Conservation (phyloP, 108 stramenopile genomes). For the Fragilaria crotonensis region DNA sequence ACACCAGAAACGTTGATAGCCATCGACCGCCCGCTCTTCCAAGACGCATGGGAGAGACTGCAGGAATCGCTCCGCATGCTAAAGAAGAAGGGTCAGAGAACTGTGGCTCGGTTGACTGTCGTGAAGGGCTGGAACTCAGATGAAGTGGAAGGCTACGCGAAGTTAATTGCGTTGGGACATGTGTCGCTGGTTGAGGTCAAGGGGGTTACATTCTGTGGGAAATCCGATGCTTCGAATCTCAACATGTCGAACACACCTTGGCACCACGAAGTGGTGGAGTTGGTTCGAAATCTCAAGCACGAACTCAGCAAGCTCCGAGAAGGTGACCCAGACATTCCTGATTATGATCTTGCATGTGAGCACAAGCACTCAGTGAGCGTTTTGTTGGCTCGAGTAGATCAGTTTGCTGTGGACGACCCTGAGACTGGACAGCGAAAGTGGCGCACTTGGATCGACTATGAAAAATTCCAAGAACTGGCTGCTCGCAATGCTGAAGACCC, state of each 20-base stretch:
- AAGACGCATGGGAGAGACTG: constrained; percentile 94
- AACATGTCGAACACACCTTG: constrained; percentile 95
- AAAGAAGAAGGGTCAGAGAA: constrained; percentile 86
- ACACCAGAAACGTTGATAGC: constrained; percentile 87
- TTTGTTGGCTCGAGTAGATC: constrained; percentile 86
- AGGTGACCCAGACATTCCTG: constrained; percentile 45
- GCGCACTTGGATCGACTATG: constrained; percentile 97
- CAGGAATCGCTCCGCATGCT: constrained; percentile 56
- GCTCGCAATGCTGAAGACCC: constrained; percentile 37
- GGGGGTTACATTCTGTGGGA: constrained; percentile 97
- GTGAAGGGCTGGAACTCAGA: constrained; percentile 95
- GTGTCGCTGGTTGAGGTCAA: constrained; percentile 93
- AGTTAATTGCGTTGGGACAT: constrained; percentile 82
- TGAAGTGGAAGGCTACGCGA: constrained; percentile 85
- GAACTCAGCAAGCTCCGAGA: constrained; percentile 56
- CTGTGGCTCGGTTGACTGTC: constrained; percentile 93
- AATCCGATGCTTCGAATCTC: constrained; percentile 90
- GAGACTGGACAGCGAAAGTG: constrained; percentile 66
- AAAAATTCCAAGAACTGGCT: constrained; percentile 79
- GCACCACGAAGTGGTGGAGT: constrained; percentile 89
- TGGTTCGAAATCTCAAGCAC: constrained; percentile 48
- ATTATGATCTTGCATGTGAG: constrained; percentile 88
- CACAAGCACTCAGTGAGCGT: constrained; percentile 94
- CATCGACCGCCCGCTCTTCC: constrained; percentile 90
- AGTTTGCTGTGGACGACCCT: constrained; percentile 58